phyloP scores from a whole-genome alignment of 345 rosid species.

The Conringia planisiliqua region DNA sequence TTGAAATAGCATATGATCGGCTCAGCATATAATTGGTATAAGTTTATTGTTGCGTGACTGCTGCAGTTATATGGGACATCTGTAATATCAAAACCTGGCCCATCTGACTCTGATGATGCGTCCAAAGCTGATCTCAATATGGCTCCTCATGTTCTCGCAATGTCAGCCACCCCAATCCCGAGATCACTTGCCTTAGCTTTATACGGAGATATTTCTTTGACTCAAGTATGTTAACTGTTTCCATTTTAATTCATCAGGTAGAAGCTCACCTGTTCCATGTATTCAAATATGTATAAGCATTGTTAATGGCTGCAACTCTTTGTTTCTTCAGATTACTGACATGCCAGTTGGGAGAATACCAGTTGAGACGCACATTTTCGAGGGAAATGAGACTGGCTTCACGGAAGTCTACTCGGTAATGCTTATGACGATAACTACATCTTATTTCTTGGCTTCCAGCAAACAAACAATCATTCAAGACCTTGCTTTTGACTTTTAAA shows the following conservation, averaged over 20 bases:
- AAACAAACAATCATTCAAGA: not conserved
- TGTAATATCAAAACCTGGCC: slow-evolving; percentile 42
- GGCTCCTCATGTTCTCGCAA: slow-evolving; percentile 97
- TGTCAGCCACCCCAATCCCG: slow-evolving; percentile 97
- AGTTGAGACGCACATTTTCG: slow-evolving; percentile 65
- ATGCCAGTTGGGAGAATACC: slow-evolving; percentile 95
- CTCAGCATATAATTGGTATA: not conserved
- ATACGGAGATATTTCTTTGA: slow-evolving; percentile 86
- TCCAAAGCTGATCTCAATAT: slow-evolving; percentile 51
- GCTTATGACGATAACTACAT: slow-evolving; percentile 7
- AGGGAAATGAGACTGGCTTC: slow-evolving; percentile 59
- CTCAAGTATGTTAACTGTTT: slow-evolving; percentile 58
- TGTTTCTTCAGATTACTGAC: slow-evolving; percentile 69
- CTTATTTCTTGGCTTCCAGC: not conserved
- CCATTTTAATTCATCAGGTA: not conserved
- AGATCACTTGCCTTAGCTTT: slow-evolving; percentile 93
- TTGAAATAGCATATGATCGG: not conserved
- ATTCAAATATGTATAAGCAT: not conserved
- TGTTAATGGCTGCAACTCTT: slow-evolving; percentile 2
- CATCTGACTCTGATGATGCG: slow-evolving; percentile 35
- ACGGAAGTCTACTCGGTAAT: slow-evolving; percentile 67
- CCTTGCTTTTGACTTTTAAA: not conserved
- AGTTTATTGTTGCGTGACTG: slow-evolving; percentile 16
- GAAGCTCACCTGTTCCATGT: slow-evolving; percentile 16
- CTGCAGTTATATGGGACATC: slow-evolving; percentile 66